Evolutionary conservation across 2,329 filamentous ascomycete genomes (phyloP).

Genomic region (Cladosporium sp.): DNA sequence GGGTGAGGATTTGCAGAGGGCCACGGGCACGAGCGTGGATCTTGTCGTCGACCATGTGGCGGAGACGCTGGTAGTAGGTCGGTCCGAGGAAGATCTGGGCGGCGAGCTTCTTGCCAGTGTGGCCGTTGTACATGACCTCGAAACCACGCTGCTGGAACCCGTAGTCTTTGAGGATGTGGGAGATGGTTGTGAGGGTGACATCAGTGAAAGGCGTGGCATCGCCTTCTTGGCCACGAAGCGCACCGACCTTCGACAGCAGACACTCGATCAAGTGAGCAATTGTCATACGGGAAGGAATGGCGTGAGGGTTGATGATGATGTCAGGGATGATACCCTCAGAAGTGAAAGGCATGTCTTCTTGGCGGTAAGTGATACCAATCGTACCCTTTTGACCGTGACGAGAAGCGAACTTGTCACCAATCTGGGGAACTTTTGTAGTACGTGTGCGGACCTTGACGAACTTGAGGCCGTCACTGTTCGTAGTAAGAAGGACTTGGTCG

Average conservation of each 20-base stretch:
- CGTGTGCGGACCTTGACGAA: conserved; percentile 97
- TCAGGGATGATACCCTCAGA: conserved; percentile 86
- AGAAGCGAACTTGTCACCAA: conserved; percentile 98
- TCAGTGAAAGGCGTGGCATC: conserved; percentile 98
- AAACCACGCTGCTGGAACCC: conserved; percentile 97
- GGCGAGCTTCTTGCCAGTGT: conserved; percentile 88
- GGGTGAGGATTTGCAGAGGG: conserved; percentile 92
- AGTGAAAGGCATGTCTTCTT: conserved; percentile 98
- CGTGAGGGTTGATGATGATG: conserved; percentile 98
- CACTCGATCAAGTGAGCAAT: conserved; percentile 99
- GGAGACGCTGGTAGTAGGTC: conserved; percentile 96
- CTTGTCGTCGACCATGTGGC: conserved; percentile 99
- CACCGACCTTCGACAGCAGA: conserved; percentile 90
- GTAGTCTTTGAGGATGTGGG: conserved; percentile 74
- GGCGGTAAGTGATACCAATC: conserved; percentile 94
- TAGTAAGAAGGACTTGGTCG: conserved; percentile 87
- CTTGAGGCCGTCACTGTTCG: conserved; percentile 86
- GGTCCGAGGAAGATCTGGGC: conserved; percentile 95
- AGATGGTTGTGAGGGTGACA: conserved; percentile 91
- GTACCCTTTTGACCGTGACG: conserved; percentile 99
- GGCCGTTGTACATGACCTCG: conserved; percentile 97
- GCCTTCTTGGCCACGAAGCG: conserved; percentile 88
- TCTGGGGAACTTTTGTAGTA: conserved; percentile 96
- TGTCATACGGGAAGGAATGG: conserved; percentile 99
- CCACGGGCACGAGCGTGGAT: conserved; percentile 98